Evolutionary conservation across 768 basidiomycete genomes (phyloP), one percentile per base, ranked within the genome.

Genomic region (Suillus fuscotomentosus): DNA sequence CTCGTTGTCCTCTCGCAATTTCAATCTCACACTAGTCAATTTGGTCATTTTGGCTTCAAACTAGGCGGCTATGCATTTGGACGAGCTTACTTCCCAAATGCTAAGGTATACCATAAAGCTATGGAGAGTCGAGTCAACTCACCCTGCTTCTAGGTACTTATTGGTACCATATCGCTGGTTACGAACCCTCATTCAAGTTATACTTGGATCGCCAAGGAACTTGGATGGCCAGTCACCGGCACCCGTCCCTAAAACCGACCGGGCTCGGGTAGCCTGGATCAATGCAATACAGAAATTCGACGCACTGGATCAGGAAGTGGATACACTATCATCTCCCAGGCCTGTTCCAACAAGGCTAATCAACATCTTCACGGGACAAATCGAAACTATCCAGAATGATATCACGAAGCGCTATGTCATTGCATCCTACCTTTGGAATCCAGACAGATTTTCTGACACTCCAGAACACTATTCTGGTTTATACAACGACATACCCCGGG

Each of bases 351-450:
- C 53, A 54, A 54, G 53, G 53, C 20, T 54, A 31, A n/a, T 54
- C 9, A 54, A 54, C 53, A 54, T 54, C 9, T 54, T 54, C 34
- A 54, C 53, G 20, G 53, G 53, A 34, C 53, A 34, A 34, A 11
- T 54, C 2, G 31, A 54, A 34, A 13, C 31, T 1, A 54, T 13
- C 31, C 53, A 34, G 10, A 54, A 54, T 11, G 53, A 54, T n/a
- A n/a, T 20, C 1, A 54, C 53, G 5, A 54, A 54, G 5, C 53
- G 53, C 53, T 54, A 54, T 34, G 53, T 54, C 10, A 54, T 54
- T 34, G 53, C 53, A 54, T 54, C 53, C 53, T 54, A 54, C 31
- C 53, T 54, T 10, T 54, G 53, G 53, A 54, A 54, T 34, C 53
- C 53, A 54, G 31, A 54, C 20, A 34, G 53, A 34, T 34, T 34